These are phyloP conservation scores for Tirmania nivea DNA, from an alignment of 495 filamentous ascomycete genomes.

Conservation along the genomic window DNA sequence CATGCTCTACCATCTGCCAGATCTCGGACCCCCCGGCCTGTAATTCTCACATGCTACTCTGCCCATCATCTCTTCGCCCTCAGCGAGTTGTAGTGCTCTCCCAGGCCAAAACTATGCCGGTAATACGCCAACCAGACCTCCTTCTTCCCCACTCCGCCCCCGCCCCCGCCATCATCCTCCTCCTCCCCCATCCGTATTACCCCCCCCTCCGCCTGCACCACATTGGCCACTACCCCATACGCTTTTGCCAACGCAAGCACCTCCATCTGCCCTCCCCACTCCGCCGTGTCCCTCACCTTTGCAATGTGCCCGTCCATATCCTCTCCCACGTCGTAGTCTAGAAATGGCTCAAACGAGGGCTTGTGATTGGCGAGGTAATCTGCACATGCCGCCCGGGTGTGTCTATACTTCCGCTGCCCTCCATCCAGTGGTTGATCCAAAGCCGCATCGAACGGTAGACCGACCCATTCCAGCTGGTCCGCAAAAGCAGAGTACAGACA, in stretches of 20 bases:
- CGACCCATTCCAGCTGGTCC: slow-evolving; percentile 39
- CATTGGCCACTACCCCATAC: slow-evolving; percentile 62
- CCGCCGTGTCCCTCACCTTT: slow-evolving; percentile 69
- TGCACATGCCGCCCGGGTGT: slow-evolving; percentile 24
- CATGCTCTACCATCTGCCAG: too few species aligned
- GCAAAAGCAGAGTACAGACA: slow-evolving; percentile 90
- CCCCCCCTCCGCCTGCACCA: slow-evolving; percentile 59
- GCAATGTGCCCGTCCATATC: slow-evolving; percentile 47
- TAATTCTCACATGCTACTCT: too few species aligned
- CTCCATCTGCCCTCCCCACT: slow-evolving; percentile 93
- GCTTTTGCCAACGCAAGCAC: slow-evolving; percentile 61
- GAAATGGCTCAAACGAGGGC: slow-evolving; percentile 41
- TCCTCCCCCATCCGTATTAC: slow-evolving; percentile 46
- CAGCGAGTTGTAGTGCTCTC: slow-evolving; percentile 93
- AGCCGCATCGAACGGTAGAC: neutral
- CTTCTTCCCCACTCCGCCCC: slow-evolving; percentile 21
- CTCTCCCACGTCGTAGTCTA: slow-evolving; percentile 29
- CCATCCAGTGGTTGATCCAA: slow-evolving; percentile 22
- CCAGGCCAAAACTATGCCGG: slow-evolving; percentile 70
- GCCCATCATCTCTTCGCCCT: slow-evolving; percentile 22
- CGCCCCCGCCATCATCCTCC: slow-evolving; percentile 5
- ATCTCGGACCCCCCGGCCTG: too few species aligned
- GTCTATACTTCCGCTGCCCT: slow-evolving; percentile 24
- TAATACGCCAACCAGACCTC: slow-evolving; percentile 89
- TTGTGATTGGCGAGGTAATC: slow-evolving; percentile 30